Conservation (phyloP, 2,329 filamentous ascomycete species). For the Penicillium capsulatum region DNA sequence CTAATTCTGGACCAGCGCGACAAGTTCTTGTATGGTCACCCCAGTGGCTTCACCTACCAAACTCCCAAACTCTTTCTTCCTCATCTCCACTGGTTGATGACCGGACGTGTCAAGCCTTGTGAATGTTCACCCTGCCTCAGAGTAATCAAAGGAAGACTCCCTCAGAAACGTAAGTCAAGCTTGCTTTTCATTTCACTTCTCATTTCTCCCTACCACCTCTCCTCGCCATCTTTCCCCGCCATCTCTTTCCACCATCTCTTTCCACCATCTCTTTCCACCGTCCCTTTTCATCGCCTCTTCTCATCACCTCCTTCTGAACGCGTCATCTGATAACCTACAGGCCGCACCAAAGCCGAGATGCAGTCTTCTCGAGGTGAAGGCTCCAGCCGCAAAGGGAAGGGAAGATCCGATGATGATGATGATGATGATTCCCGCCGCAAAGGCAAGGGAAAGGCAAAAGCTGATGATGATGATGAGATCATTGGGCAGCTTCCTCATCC, state of each 20-base stretch:
- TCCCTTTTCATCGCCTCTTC: no score
- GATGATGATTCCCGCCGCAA: no score
- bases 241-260: no score
- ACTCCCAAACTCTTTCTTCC: slow-evolving; percentile 54
- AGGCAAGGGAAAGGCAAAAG: not conserved
- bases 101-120: slow-evolving; percentile 45
- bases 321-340: slow-evolving; percentile 4
- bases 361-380: no score
- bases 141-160: slow-evolving; percentile 4
- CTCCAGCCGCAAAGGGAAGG: slow-evolving; percentile 1
- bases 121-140: slow-evolving; percentile 48
- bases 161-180: not conserved
- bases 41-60: slow-evolving; percentile 47
- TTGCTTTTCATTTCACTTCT: not conserved
- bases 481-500: no score
- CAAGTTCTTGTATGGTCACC: slow-evolving; percentile 57
- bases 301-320: no score
- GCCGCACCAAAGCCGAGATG: slow-evolving; percentile 9
- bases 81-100: slow-evolving; percentile 57
- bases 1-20: slow-evolving; percentile 40
- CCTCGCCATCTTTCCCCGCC: no score
- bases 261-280: no score
- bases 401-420: no score
- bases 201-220: no score
- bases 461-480: no score